phyloP scores from a whole-genome alignment of 1,139 yeast species.

The Blastobotrys buckinghamii region DNA sequence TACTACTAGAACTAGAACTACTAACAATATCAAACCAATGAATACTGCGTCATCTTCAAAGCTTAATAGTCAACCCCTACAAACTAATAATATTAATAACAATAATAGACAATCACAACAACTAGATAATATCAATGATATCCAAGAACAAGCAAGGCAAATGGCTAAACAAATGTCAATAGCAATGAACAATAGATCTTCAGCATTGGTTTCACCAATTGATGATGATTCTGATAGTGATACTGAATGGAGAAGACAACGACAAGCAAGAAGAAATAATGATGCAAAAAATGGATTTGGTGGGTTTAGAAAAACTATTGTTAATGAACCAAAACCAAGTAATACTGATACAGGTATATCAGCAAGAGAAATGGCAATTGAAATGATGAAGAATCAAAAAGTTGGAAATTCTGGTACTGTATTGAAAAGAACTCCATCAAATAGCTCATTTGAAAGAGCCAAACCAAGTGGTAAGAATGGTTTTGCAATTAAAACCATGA shows the following conservation, averaged over 20 bases:
- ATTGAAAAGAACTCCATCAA: conserved; percentile 16
- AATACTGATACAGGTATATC: background rate
- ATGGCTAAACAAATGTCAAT: conserved; percentile 1
- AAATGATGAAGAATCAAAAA: conserved; percentile 8
- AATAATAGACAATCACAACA: too few species aligned
- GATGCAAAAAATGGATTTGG: conserved; percentile 7
- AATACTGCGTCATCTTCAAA: background rate
- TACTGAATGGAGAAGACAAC: conserved; percentile 29
- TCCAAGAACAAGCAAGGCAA: background rate
- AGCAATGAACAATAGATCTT: background rate
- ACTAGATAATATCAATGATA: background rate
- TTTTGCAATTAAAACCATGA: conserved; percentile 21
- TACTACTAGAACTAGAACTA: background rate
- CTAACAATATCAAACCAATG: background rate
- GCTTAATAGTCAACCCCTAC: too few species aligned
- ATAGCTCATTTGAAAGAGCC: conserved; percentile 16
- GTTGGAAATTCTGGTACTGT: background rate
- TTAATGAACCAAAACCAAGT: background rate
- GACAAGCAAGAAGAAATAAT: conserved; percentile 10
- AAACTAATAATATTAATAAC: background rate
- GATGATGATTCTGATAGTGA: conserved; percentile 24
- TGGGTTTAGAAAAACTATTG: conserved; percentile 1
- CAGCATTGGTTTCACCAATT: background rate
- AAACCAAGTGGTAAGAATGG: conserved; percentile 6
- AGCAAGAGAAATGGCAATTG: conserved; percentile 4